Conservation (phyloP, 805 yeast genomes). For the Saturnispora quitensis region DNA sequence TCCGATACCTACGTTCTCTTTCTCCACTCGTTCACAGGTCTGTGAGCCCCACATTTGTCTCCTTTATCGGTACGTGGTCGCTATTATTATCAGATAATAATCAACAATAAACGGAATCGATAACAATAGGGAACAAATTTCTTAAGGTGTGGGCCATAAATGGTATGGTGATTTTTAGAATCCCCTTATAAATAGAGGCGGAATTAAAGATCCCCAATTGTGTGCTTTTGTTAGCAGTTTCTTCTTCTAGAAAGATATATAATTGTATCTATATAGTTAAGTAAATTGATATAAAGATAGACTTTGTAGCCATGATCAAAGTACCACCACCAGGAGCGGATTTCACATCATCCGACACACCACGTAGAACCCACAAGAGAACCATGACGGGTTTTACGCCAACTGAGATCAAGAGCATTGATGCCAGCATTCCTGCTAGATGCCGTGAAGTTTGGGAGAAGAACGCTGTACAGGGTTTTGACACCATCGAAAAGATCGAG, state of each 20-base stretch:
- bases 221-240: background rate
- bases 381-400: conserved; percentile 89
- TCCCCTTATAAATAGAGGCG: background rate
- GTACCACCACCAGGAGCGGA: conserved; percentile 5
- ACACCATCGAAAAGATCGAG: conserved; percentile 51
- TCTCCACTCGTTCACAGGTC: background rate
- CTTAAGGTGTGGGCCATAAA: background rate
- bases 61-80: background rate
- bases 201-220: background rate
- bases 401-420: conserved; percentile 76
- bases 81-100: too few relatives aligned
- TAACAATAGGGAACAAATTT: background rate
- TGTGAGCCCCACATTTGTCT: background rate
- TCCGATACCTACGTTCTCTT: background rate
- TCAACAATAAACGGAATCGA: background rate
- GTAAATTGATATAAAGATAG: background rate
- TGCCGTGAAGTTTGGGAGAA: conserved; percentile 74
- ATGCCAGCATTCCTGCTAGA: conserved; percentile 68
- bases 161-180: background rate
- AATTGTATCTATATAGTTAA: background rate
- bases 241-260: background rate
- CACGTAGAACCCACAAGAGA: conserved; percentile 42
- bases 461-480: conserved; percentile 46
- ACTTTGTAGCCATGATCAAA: background rate
- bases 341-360: background rate